Evolutionary conservation across 768 basidiomycete species (phyloP), one percentile per base, ranked within the genome.

Genomic region (Melanogaster broomeanus): DNA sequence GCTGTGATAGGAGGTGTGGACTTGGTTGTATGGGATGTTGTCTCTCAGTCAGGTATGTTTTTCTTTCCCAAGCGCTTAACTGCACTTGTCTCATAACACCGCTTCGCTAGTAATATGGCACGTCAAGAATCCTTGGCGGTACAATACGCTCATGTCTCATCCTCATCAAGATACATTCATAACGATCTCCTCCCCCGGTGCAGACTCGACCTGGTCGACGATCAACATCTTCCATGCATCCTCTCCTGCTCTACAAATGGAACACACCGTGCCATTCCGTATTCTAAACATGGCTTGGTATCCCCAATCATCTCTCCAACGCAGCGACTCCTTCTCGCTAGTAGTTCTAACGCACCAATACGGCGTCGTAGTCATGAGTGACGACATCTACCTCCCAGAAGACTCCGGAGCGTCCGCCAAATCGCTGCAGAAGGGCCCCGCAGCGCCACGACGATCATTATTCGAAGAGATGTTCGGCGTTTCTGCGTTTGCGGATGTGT

Each of bases 391-490:
- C 21, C 61, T 69, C 19, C 64, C 70, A 1, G 69, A 74, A 42
- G 76, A 76, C 12, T 77, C 79, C 35, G 77, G 76, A 18, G 60
- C 72, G 4, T 67, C 70, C 13, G 71, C 78, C 18, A 73, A 65
- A 31, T 75, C 70, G 77, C 50, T 63, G 51, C 44, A 61, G 65
- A 42, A 62, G 61, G 19, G 52, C 52, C 33, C 63, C 62, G 49
- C 61, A 56, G 58, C 75, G 57, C 64, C 67, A 21, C 74, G 62
- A 55, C 73, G 77, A 51, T 88, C 90, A 8, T 73, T 97, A 7
- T 92, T 95, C 72, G 88, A 92, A 66, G 93, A 95, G 62, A 90
- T 95, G 62, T 97, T 96, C 63, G 94, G 94, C 34, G 74, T 81
- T 52, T 82, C 90, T 39, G 87, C 88, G 3, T 83, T 93, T 58